Conservation (phyloP, 2,329 filamentous ascomycete species). For the Colletotrichum lindemuthianum region DNA sequence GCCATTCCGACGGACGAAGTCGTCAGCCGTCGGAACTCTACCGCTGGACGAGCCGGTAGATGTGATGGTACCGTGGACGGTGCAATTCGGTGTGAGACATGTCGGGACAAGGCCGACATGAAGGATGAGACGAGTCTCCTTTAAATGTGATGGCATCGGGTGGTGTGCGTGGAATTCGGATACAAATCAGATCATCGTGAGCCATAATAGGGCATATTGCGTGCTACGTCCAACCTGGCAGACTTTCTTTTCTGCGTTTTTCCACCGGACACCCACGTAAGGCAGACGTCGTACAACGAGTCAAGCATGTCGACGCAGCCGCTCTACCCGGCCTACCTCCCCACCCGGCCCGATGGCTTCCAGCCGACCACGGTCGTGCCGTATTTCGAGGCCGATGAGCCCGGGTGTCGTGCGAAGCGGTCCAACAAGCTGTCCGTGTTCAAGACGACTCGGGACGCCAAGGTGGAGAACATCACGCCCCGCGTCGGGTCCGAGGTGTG, state of each 20-base stretch:
- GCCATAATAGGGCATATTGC: background rate
- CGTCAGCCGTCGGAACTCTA: constrained; percentile 6
- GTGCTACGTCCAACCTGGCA: background rate
- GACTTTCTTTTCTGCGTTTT: background rate
- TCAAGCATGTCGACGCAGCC: constrained; percentile 41
- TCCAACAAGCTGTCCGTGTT: constrained; percentile 38
- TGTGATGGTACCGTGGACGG: fast-evolving
- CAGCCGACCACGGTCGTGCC: constrained; percentile 39
- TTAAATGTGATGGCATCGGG: background rate
- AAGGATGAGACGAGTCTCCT: too few relatives aligned
- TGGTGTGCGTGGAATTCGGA: background rate
- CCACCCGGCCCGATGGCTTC: constrained; percentile 46
- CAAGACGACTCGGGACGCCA: constrained; percentile 19
- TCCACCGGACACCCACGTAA: too few relatives aligned
- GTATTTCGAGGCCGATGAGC: constrained; percentile 44
- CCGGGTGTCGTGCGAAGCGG: constrained; percentile 44
- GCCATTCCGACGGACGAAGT: constrained; percentile 13
- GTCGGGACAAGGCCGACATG: too few relatives aligned
- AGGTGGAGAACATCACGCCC: constrained; percentile 41
- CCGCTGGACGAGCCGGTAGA: background rate
- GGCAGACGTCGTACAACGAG: background rate
- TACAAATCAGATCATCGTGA: background rate
- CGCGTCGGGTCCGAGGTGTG: constrained; percentile 43
- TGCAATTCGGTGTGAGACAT: background rate
- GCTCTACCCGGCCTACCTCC: constrained; percentile 46